These are phyloP conservation scores for Papilionanthe hybrid DNA, from an alignment of 116 monocot species.

Conservation along the genomic window DNA sequence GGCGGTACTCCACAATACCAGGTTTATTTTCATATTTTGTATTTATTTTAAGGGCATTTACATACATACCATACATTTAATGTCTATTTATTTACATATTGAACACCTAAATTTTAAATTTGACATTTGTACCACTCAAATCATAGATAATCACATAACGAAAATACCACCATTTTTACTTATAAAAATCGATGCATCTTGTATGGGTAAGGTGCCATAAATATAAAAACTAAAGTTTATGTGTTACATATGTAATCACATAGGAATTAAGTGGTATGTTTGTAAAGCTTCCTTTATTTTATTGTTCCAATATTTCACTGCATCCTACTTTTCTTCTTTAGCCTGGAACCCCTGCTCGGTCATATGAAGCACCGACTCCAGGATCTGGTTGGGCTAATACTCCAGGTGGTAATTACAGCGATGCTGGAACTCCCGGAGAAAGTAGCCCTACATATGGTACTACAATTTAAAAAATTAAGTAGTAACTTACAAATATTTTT, in stretches of 20 bases:
- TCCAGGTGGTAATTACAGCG: constrained; percentile 77
- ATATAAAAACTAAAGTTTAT: too few species aligned
- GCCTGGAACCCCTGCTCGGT: constrained; percentile 82
- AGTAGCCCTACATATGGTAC: constrained; percentile 69
- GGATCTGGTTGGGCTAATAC: constrained; percentile 97
- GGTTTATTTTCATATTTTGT: constrained; percentile 23
- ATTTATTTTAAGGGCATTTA: too few species aligned
- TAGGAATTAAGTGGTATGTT: too few species aligned
- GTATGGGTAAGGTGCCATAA: too few species aligned
- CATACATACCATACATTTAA: not conserved
- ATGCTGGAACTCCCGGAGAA: constrained; percentile 76
- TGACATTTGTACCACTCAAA: too few species aligned
- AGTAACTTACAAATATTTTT: not conserved
- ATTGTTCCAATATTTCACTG: not conserved
- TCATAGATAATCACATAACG: too few species aligned
- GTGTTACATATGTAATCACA: too few species aligned
- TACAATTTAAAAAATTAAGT: not conserved
- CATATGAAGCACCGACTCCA: constrained; percentile 96
- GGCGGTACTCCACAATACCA: constrained; percentile 87
- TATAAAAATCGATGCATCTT: too few species aligned
- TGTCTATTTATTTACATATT: too few species aligned
- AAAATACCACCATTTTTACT: too few species aligned
- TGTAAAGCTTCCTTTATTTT: not conserved
- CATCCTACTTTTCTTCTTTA: constrained; percentile 15
- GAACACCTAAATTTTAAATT: too few species aligned